Percentiles rank a stretch among this genome's conserved stretches.
These are phyloP conservation scores for Elymus sibiricus DNA, from an alignment of 176 grass and related monocot genomes.

Conservation along the genomic window DNA sequence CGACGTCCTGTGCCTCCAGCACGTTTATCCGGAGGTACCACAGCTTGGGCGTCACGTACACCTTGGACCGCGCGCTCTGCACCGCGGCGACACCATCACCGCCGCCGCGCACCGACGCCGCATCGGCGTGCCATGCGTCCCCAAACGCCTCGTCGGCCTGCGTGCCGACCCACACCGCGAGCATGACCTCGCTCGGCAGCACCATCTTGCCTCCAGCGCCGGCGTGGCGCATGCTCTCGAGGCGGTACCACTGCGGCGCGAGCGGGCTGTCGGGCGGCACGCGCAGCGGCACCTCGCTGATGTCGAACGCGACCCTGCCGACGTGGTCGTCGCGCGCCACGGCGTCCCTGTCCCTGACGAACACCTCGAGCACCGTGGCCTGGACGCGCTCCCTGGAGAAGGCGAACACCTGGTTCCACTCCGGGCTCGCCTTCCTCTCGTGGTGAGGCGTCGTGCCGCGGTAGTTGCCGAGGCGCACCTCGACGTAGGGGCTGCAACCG, in stretches of 20 bases:
- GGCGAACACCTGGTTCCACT: constrained; percentile 85
- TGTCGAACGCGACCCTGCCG: constrained; percentile 57
- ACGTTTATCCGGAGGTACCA: constrained; percentile 38
- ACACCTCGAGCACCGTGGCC: constrained; percentile 62
- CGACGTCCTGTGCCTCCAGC: constrained; percentile 47
- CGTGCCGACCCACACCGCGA: constrained; percentile 62
- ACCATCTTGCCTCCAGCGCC: constrained; percentile 16
- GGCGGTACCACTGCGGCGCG: constrained; percentile 74
- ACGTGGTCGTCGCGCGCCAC: constrained; percentile 42
- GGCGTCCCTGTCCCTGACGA: constrained; percentile 48
- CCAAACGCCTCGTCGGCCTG: constrained; percentile 62
- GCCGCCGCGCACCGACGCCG: constrained; percentile 26
- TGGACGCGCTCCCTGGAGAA: constrained; percentile 65
- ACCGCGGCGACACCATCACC: background rate
- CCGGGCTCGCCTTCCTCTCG: constrained; percentile 34
- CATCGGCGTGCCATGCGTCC: constrained; percentile 48
- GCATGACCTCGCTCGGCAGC: constrained; percentile 50
- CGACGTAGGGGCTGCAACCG: constrained; percentile 51
- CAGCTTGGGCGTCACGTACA: constrained; percentile 50
- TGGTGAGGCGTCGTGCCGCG: constrained; percentile 44
- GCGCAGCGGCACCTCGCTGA: constrained; percentile 55
- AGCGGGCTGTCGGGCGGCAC: constrained; percentile 80
- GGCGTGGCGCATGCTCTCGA: background rate
- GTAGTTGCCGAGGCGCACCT: constrained; percentile 65
- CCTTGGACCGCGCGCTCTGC: constrained; percentile 48